phyloP scores from a whole-genome alignment of 495 filamentous ascomycete genomes.

The Hypoxylon trugodes region DNA sequence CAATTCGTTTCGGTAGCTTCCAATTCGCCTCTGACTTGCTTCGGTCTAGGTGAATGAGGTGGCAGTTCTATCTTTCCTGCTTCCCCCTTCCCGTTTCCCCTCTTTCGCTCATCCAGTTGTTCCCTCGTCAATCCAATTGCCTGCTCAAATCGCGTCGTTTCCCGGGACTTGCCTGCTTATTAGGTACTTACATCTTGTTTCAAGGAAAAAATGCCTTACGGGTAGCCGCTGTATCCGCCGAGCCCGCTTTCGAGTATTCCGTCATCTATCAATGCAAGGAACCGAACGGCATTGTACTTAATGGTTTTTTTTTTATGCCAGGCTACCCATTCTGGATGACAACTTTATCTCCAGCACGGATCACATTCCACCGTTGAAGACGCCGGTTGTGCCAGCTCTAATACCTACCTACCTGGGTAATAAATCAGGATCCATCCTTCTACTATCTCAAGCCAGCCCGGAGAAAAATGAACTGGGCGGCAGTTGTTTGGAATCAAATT shows the following conservation, averaged over 20 bases:
- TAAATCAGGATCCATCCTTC: conserved; percentile 25
- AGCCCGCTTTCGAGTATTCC: conserved; percentile 19
- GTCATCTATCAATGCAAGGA: conserved; percentile 15
- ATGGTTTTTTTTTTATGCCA: conserved; percentile 14
- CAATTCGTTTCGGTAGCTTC: conserved; percentile 35
- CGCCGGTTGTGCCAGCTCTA: conserved; percentile 33
- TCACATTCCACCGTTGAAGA: conserved; percentile 25
- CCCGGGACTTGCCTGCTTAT: conserved; percentile 3
- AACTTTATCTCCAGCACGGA: conserved; percentile 24
- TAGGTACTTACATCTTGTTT: conserved; percentile 8
- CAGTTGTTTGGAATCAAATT: conserved; percentile 16
- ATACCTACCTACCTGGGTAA: conserved; percentile 34
- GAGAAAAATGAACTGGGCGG: conserved; percentile 16
- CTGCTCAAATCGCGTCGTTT: conserved; percentile 33
- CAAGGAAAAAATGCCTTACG: background rate
- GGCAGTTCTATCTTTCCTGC: conserved; percentile 10
- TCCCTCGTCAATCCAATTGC: conserved; percentile 16
- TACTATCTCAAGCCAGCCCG: conserved; percentile 7
- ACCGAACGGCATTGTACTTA: conserved; percentile 14
- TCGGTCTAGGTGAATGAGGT: conserved; percentile 26
- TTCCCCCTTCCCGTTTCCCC: background rate
- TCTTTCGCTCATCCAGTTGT: background rate
- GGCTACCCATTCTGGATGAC: conserved; percentile 28
- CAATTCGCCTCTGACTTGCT: conserved; percentile 11
- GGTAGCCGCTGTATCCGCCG: conserved; percentile 37